A percentile compares a stretch with the other conserved stretches of the same genome.
Evolutionary conservation across 2,329 filamentous ascomycete species (phyloP).

Genomic region (Ceratocystis albifundus): DNA sequence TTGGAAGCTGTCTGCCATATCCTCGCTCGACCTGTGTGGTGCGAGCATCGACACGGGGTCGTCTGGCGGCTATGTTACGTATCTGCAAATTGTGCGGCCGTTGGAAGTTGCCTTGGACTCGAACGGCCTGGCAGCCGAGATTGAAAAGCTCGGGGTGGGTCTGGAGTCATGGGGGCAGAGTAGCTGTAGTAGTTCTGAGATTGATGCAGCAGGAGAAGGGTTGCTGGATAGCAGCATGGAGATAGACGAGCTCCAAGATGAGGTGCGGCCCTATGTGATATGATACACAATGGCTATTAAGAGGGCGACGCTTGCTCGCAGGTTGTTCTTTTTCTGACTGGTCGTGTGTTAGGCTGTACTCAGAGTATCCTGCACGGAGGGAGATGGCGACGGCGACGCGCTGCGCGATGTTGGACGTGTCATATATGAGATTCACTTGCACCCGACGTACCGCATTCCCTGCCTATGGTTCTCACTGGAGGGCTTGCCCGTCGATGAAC

Average conservation of each 20-base stretch:
- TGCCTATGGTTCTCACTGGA: constrained; percentile 65
- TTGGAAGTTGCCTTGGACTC: constrained; percentile 37
- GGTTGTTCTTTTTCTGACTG: constrained; percentile 23
- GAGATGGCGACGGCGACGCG: background rate
- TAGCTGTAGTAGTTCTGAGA: constrained; percentile 20
- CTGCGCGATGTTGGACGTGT: constrained; percentile 37
- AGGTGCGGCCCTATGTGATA: constrained; percentile 31
- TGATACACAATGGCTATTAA: background rate
- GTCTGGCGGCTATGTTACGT: constrained; percentile 37
- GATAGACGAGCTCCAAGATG: constrained; percentile 41
- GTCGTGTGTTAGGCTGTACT: constrained; percentile 14
- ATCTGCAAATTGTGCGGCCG: constrained; percentile 45
- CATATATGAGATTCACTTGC: constrained; percentile 62
- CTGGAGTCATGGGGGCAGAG: constrained; percentile 3
- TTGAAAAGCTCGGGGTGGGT: constrained; percentile 38
- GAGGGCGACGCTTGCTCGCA: background rate
- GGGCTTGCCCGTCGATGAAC: constrained; percentile 44
- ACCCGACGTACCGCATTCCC: constrained; percentile 62
- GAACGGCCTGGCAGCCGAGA: constrained; percentile 36
- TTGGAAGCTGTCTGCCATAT: constrained; percentile 45
- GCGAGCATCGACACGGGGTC: constrained; percentile 29
- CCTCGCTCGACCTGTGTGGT: constrained; percentile 39
- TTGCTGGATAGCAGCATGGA: constrained; percentile 38
- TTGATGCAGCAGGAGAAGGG: constrained; percentile 22
- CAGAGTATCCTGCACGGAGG: background rate